Evolutionary conservation across 139 green algal species (phyloP), one percentile per base, ranked within the genome.

Genomic region (Volvox africanus): DNA sequence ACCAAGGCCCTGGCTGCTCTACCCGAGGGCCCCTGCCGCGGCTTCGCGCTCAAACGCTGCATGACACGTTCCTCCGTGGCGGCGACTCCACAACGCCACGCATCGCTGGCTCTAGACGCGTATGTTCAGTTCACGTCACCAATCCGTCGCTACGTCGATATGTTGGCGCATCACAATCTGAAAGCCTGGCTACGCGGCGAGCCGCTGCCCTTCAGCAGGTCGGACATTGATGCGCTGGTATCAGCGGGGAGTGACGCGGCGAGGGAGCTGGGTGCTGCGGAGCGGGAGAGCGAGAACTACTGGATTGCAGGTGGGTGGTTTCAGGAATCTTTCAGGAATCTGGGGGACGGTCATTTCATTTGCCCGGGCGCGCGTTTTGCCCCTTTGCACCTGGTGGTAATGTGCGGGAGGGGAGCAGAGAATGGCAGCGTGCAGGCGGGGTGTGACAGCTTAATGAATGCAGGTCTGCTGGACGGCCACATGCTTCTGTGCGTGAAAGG

Each of bases 121-220:
- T 99, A 99, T 89, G 95, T 97, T 69, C 85, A 89, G 67, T 73
- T 89, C 85, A 89, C 69, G 0, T 82, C 85, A 22, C 75, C 65
- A 32, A 90, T 84, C 55, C 65, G 75, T 37, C 83, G 83, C 67
- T 98, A 97, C 86, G 82, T 36, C 30, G 97, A 99, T 91, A 92
- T 99, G 37, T 55, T 98, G 69, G 97, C 96, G 2, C 97, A 99
- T 93, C 95, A 88, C 88, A 96, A 98, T 92, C 67, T 98, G 69
- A 99, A 98, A 92, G 89, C 69, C 35, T 86, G 76, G 65, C 22
- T 92, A 9, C 33, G 65, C 16, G 89, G 67, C 44, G 77, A 65
- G 87, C 32, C 78, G 32, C 88, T 89, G 36, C 94, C 93, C 5
- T 94, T 94, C 86, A 79, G 28, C 19, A 92, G 86, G 11, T 30